Conservation (phyloP, 345 rosid species). For the Dovyalis caffra region DNA sequence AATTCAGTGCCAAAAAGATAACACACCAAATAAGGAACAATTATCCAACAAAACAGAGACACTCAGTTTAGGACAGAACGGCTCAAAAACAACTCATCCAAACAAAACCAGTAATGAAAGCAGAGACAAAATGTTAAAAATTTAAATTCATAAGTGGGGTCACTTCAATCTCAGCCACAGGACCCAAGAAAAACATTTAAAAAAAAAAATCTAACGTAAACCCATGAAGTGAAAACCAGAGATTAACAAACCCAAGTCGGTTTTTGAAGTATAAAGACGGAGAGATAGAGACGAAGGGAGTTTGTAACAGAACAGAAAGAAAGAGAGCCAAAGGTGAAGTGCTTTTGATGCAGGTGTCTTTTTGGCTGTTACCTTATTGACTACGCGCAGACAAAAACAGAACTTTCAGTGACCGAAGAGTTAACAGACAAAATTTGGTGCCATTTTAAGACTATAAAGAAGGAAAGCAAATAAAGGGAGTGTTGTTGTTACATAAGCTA, state of each 20-base stretch:
- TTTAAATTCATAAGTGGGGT: constrained; percentile 15
- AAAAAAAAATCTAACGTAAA: neutral
- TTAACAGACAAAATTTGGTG: neutral
- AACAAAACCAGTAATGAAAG: neutral
- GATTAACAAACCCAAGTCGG: neutral
- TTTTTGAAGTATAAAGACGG: neutral
- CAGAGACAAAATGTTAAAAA: constrained; percentile 9
- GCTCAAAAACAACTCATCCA: neutral
- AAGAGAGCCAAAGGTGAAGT: neutral
- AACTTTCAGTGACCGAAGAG: neutral
- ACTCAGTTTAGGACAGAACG: neutral
- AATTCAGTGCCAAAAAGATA: neutral
- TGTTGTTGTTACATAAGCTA: neutral
- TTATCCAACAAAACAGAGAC: neutral
- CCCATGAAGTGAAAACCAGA: neutral
- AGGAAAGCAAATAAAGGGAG: neutral
- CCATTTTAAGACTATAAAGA: neutral
- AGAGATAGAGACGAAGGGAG: neutral
- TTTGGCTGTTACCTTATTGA: neutral
- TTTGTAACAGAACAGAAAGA: neutral
- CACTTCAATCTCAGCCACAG: constrained; percentile 17
- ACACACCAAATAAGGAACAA: neutral
- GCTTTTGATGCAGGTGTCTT: neutral
- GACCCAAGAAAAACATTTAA: neutral
- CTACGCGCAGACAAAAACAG: neutral